phyloP scores from a whole-genome alignment of 352 stramenopile species.

The Phytophthora europaea region DNA sequence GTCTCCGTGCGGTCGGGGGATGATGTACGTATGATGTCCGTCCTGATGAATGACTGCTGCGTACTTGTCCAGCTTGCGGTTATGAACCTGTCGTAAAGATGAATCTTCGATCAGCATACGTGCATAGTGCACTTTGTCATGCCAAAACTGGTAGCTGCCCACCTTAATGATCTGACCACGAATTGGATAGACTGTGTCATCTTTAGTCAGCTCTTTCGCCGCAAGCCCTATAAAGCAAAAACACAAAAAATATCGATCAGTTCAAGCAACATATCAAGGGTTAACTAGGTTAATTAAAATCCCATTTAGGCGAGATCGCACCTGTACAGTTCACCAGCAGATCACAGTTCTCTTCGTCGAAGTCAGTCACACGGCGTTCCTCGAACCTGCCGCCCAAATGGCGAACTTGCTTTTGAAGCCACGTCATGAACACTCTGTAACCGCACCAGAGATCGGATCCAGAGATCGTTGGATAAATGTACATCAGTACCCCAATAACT shows the following conservation, averaged over 20 bases:
- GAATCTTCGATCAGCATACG: neutral
- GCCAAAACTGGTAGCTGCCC: neutral
- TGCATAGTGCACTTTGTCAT: neutral
- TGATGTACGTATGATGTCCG: slow-evolving; percentile 72
- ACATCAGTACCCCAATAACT: neutral
- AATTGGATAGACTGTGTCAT: slow-evolving; percentile 62
- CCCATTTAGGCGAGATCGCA: neutral
- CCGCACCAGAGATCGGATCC: neutral
- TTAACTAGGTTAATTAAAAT: neutral
- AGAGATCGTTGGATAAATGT: neutral
- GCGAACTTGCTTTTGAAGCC: slow-evolving; percentile 53
- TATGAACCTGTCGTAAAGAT: slow-evolving; percentile 40
- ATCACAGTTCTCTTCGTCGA: slow-evolving; percentile 57
- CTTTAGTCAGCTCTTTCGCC: slow-evolving; percentile 52
- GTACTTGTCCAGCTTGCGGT: slow-evolving; percentile 64
- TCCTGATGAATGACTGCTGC: slow-evolving; percentile 54
- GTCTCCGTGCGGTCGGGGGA: slow-evolving; percentile 67
- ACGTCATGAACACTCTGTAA: slow-evolving; percentile 63
- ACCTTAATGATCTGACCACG: slow-evolving; percentile 73
- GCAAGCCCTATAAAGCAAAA: slow-evolving; percentile 36
- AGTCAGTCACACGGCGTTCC: slow-evolving; percentile 38
- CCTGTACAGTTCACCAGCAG: slow-evolving; percentile 75
- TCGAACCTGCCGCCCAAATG: slow-evolving; percentile 63
- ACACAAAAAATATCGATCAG: neutral
- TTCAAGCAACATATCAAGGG: neutral